Evolutionary conservation across 768 basidiomycete genomes (phyloP), one percentile per base, ranked within the genome.

Genomic region (Tephrocybe rancida): DNA sequence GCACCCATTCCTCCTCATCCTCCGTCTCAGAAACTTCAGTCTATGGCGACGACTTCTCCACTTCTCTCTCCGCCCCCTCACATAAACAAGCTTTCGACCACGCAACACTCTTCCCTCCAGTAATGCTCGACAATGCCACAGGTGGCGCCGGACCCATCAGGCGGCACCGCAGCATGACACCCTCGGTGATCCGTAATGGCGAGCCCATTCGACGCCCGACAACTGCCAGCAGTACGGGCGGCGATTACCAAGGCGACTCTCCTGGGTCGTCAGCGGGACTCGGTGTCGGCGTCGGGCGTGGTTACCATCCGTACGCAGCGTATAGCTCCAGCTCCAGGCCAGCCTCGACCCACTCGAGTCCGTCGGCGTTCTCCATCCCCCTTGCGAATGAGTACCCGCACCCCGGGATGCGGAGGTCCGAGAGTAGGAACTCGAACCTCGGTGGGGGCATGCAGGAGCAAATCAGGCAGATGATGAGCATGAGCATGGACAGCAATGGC

Each of bases 151-250:
- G 88, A 9, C 86, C 88, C 9, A 76, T 84, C 42, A 73, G 88
- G 47, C 76, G 90, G 42, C 84, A 90, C 63, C 78, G 89, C 50
- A 89, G 87, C 67, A 88, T 87, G 79, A 92, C 90, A 7, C 89
- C 90, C 8, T 84, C 84, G 0, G 56, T 85, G 25, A 68, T 76
- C 42, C 77, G 84, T 48, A 78, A 71, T 48, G 82, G 76, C 39
- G 82, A 81, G 58, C 73, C 74, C 29, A 77, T 74, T 44, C 67
- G 78, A n/a, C 56, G 80, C 53, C 81, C 83, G 56, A 58, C 74
- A 69, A 75, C 81, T 43, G 67, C 78, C 10, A 59, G 26, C 58
- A 75, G 73, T 63, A 64, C 74, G 59, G 60, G 68, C 59, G 70
- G 69, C 60, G 71, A 75, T 51, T 72, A 70, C 57, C 50, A 64